Conservation (phyloP, 768 basidiomycete genomes). For the Coprinellus aureogranulatus region DNA sequence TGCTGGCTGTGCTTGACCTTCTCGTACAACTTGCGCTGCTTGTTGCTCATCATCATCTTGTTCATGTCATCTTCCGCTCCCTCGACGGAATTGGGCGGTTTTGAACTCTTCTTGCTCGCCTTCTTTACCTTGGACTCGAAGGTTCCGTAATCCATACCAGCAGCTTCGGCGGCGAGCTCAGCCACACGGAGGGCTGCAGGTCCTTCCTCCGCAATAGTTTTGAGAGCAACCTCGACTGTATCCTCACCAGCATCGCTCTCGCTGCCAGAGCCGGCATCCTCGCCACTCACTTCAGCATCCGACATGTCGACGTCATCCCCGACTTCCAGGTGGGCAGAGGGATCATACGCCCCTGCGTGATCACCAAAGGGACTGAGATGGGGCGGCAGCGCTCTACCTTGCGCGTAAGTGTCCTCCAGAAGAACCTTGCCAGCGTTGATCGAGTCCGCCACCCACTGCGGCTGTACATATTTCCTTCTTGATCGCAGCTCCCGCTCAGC, state of each 20-base stretch:
- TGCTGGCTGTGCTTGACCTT: slow-evolving; percentile 86
- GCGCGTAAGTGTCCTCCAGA: slow-evolving; percentile 80
- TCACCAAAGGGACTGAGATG: slow-evolving; percentile 96
- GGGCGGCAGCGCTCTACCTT: slow-evolving; percentile 85
- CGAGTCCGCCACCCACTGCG: slow-evolving; percentile 97
- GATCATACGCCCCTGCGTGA: slow-evolving; percentile 73
- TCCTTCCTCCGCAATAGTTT: slow-evolving; percentile 39
- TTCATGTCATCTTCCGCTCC: slow-evolving; percentile 80
- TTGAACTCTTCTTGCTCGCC: slow-evolving; percentile 43
- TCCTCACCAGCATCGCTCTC: slow-evolving; percentile 13
- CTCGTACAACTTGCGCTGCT: slow-evolving; percentile 89
- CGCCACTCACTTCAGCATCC: slow-evolving; percentile 27
- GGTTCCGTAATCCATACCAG: slow-evolving; percentile 73
- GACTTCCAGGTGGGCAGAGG: slow-evolving; percentile 39
- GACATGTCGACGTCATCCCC: slow-evolving; percentile 12
- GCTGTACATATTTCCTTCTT: slow-evolving; percentile 87
- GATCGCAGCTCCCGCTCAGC: slow-evolving; percentile 61
- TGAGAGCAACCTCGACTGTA: slow-evolving; percentile 11
- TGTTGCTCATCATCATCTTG: slow-evolving; percentile 98
- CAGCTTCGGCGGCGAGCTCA: slow-evolving; percentile 89
- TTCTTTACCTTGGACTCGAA: slow-evolving; percentile 78
- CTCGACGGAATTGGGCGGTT: slow-evolving; percentile 26
- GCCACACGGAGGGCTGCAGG: slow-evolving; percentile 74
- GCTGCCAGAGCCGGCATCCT: slow-evolving; percentile 15
- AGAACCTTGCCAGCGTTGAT: slow-evolving; percentile 85